These are phyloP conservation scores for Aspergillus sp. DNA, from an alignment of 2,329 filamentous ascomycete species.

Conservation along the genomic window DNA sequence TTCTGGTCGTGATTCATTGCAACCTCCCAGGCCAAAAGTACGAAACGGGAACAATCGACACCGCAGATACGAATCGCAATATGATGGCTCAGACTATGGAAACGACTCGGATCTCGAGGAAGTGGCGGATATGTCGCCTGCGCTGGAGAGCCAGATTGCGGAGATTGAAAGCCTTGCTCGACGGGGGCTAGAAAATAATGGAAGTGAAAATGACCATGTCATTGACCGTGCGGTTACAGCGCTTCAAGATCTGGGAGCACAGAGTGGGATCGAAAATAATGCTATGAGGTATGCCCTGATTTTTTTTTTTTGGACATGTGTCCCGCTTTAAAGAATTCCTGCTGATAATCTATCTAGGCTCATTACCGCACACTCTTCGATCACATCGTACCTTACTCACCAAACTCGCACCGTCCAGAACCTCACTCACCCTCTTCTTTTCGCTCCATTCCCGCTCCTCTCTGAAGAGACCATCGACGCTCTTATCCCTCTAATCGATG, in stretches of 20 bases:
- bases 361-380: conserved; percentile 58
- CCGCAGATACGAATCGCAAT: conserved; percentile 46
- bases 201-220: conserved; percentile 52
- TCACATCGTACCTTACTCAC: conserved; percentile 60
- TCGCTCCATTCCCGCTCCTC: conserved; percentile 55
- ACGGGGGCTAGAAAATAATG: conserved; percentile 54
- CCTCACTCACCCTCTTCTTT: conserved; percentile 58
- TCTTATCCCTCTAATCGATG: conserved; percentile 57
- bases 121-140: conserved; percentile 52
- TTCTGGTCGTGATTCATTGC: conserved; percentile 28
- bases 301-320: background rate
- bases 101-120: conserved; percentile 57
- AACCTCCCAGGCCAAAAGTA: conserved; percentile 40
- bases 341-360: conserved; percentile 41
- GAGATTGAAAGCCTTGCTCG: conserved; percentile 56
- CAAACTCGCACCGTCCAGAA: conserved; percentile 62
- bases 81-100: conserved; percentile 60
- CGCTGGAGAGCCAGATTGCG: conserved; percentile 56
- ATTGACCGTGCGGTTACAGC: conserved; percentile 53
- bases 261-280: conserved; percentile 57
- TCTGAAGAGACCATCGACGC: conserved; percentile 56
- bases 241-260: conserved; percentile 55
- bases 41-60: conserved; percentile 36
- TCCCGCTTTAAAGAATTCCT: background rate
- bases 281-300: conserved; percentile 49